Base-by-base conservation (phyloP, 1,284 basidiomycete genomes). In the Ceratobasidium sp. region DNA sequence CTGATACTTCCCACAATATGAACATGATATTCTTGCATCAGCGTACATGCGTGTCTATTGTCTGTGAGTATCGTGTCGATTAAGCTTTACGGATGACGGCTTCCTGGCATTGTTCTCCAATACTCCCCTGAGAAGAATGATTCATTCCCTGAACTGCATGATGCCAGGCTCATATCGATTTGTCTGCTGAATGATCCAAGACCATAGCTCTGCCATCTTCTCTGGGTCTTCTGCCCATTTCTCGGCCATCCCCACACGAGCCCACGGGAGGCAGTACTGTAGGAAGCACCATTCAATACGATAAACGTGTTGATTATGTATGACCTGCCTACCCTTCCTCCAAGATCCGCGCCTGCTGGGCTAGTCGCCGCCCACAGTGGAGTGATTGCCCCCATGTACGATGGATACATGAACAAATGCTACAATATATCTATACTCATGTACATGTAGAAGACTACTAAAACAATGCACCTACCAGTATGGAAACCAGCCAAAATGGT, bases 341-440 rank as follows among this genome's bases (percentile, higher is more conserved):
- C 70, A 39, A 71, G 46, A 52, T 71, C 70, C 14, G 36, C 41
- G 8, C 58, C 58, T 45, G 46, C n/a, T 3, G 60, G 41, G 43
- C 60, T 34, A 23, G 70, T 71, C 21, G 70, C 70, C 2, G 70
- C 70, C 70, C 70, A 71, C 36, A 71, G 43, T 10, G 70, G 70
- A 6, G 70, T 71, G 36, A 71, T 53, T 9, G 70, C 70, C 2
- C 70, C 70, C 70, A 71, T 71, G 34, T 60, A 41, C 55, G 70
- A 36, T 4, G 70, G 70, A 21, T 71, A 71, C 70, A 71, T 71
- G 26, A 61, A 53, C 39, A 60, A 28, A 23, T 71, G 70, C 70
- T 71, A 32, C 28, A n/a, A 18, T 53, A 16, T 9, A 32, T 61
- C 36, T 34, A n/a, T 10, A 34, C 6, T n/a, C 12, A 1, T 14